Conservation (phyloP, 2,329 filamentous ascomycete genomes). For the Colletotrichum filicis region DNA sequence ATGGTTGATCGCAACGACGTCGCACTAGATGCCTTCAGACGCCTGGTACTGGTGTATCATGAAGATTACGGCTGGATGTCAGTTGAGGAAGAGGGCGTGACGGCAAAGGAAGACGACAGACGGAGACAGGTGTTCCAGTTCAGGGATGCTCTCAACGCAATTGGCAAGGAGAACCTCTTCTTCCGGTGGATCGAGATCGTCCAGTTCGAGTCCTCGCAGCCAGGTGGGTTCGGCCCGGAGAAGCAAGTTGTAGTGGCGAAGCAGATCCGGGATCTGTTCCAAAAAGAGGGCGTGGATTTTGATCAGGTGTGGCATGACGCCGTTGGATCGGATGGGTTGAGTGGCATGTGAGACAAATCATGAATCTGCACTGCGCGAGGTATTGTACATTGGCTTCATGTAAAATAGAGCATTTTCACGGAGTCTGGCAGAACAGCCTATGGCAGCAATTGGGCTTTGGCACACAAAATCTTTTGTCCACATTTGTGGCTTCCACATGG, state of each 20-base stretch:
- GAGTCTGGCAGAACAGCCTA: neutral
- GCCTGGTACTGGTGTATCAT: constrained; percentile 75
- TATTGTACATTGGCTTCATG: neutral
- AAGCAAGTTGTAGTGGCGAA: constrained; percentile 77
- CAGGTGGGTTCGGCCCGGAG: constrained; percentile 81
- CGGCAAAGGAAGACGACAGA: constrained; percentile 68
- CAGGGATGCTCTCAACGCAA: constrained; percentile 76
- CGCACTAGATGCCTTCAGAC: constrained; percentile 74
- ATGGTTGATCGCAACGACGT: constrained; percentile 73
- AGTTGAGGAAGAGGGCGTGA: constrained; percentile 65
- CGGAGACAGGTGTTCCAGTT: constrained; percentile 83
- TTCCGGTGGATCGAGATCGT: constrained; percentile 94
- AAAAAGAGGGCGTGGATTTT: constrained; percentile 82
- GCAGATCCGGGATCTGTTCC: constrained; percentile 81
- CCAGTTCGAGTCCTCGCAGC: constrained; percentile 84
- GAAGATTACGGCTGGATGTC: constrained; percentile 78
- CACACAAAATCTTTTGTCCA: constrained; percentile 6
- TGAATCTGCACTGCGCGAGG: neutral
- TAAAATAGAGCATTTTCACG: neutral
- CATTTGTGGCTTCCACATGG: neutral
- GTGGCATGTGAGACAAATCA: constrained; percentile 35
- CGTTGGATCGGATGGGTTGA: constrained; percentile 53
- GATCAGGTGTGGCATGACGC: constrained; percentile 80
- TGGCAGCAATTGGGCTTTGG: neutral
- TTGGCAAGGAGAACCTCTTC: constrained; percentile 90